phyloP scores from a whole-genome alignment of 257 asterid species.

The Catharanthus roseus region DNA sequence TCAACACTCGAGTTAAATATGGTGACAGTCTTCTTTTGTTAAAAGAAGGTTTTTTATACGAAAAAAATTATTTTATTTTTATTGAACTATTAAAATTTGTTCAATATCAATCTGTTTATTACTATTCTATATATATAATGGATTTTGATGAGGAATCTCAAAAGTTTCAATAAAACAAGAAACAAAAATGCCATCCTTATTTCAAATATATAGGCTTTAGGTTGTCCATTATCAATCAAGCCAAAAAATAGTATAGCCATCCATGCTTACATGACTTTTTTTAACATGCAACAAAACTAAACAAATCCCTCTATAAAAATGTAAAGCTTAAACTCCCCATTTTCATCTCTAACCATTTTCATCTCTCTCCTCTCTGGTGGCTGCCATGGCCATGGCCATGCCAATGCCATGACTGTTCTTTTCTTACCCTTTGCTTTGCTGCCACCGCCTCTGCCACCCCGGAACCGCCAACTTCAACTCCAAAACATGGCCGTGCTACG shows the following conservation, averaged over 20 bases:
- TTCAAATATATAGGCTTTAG: not conserved
- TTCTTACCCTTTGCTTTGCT: too few relatives aligned
- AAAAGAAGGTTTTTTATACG: too few relatives aligned
- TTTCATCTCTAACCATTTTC: too few relatives aligned
- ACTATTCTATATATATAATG: too few relatives aligned
- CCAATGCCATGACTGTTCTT: too few relatives aligned
- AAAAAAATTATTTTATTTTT: too few relatives aligned
- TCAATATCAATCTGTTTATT: too few relatives aligned
- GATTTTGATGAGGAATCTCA: constrained; percentile 8
- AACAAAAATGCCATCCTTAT: not conserved
- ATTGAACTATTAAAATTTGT: too few relatives aligned
- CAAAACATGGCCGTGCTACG: constrained; percentile 13
- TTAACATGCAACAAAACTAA: constrained; percentile 7
- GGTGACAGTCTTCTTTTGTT: too few relatives aligned
- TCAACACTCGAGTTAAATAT: too few relatives aligned
- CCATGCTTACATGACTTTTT: constrained; percentile 7
- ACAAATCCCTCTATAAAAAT: not conserved
- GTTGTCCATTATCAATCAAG: constrained; percentile 11
- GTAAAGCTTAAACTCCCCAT: constrained; percentile 7
- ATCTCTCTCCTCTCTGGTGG: too few relatives aligned
- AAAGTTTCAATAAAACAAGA: not conserved
- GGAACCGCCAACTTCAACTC: not conserved
- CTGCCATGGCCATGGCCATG: too few relatives aligned
- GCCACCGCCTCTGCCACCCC: not conserved
- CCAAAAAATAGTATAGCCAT: constrained; percentile 9